Conservation (phyloP, 805 yeast genomes). For the Wickerhamiella allomyrinae region DNA sequence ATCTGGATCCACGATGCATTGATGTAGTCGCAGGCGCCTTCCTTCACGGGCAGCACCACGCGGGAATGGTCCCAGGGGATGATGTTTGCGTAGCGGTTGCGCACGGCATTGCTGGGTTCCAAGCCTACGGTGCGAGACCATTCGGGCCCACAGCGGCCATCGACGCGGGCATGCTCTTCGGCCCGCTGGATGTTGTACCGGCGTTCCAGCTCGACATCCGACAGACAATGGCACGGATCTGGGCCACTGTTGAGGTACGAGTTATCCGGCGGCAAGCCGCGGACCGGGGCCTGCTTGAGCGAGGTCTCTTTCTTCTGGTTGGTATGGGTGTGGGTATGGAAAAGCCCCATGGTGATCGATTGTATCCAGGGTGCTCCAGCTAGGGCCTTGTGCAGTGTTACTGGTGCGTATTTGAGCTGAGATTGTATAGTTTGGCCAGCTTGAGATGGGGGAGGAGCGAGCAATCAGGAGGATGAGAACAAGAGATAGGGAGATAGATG, state of each 20-base stretch:
- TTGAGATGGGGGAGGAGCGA: no score
- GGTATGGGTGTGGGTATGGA: background rate
- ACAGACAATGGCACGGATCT: conserved; percentile 19
- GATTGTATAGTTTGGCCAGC: no score
- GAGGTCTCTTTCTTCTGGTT: background rate
- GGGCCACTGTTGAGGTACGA: conserved; percentile 9
- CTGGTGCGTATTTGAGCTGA: no score
- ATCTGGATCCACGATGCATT: conserved; percentile 67
- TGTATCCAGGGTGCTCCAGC: background rate
- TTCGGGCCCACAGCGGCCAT: conserved; percentile 17
- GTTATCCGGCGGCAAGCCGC: conserved; percentile 15
- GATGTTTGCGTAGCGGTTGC: conserved; percentile 51
- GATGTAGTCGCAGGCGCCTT: conserved; percentile 43
- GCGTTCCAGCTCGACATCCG: conserved; percentile 17
- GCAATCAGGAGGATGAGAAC: no score
- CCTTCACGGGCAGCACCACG: conserved; percentile 28
- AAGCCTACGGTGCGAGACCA: conserved; percentile 17
- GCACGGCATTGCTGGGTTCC: conserved; percentile 13
- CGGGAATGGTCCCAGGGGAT: conserved; percentile 52
- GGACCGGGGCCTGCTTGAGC: background rate
- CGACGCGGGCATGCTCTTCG: conserved; percentile 21
- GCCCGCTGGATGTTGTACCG: conserved; percentile 18
- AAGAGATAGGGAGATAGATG: no score
- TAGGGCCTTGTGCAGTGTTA: background rate
- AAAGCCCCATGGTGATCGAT: background rate